Conservation (phyloP, 129 eudicot genomes). For the Chrysanthemum makinoi region DNA sequence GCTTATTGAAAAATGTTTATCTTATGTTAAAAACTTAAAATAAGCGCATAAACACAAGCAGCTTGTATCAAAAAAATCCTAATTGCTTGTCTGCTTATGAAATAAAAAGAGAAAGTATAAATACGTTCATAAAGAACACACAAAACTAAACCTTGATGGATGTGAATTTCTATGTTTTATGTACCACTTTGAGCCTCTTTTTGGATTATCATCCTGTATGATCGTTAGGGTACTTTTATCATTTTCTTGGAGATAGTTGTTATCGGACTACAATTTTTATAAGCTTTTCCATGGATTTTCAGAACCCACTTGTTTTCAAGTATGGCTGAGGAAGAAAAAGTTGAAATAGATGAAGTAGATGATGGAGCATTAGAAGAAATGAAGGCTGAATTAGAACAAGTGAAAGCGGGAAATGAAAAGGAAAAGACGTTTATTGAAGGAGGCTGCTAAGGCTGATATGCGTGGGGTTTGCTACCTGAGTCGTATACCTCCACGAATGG, state of each 20-base stretch:
- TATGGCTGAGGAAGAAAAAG: slow-evolving; percentile 60
- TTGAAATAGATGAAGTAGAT: slow-evolving; percentile 13
- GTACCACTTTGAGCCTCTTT: not conserved
- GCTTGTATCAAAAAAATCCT: too few relatives aligned
- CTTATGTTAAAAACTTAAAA: too few relatives aligned
- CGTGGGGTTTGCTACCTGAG: slow-evolving; percentile 97
- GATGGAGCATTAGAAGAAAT: slow-evolving; percentile 17
- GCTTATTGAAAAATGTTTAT: too few relatives aligned
- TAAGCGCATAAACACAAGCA: too few relatives aligned
- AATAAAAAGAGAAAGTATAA: too few relatives aligned
- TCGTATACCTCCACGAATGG: slow-evolving; percentile 91
- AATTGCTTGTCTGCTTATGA: too few relatives aligned
- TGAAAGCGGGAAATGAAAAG: slow-evolving; percentile 40
- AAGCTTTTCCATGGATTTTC: not conserved
- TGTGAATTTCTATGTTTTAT: not conserved
- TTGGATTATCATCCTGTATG: too few relatives aligned
- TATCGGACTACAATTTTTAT: not conserved
- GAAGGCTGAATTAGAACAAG: slow-evolving; percentile 23
- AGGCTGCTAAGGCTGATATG: slow-evolving; percentile 62
- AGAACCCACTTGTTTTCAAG: slow-evolving; percentile 13
- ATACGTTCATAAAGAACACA: too few relatives aligned
- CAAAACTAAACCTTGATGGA: not conserved
- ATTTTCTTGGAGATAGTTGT: too few relatives aligned
- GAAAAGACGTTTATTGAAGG: slow-evolving; percentile 52
- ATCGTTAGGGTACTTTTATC: too few relatives aligned